phyloP scores from a whole-genome alignment of 1,139 yeast species.

The Eremothecium coryli region DNA sequence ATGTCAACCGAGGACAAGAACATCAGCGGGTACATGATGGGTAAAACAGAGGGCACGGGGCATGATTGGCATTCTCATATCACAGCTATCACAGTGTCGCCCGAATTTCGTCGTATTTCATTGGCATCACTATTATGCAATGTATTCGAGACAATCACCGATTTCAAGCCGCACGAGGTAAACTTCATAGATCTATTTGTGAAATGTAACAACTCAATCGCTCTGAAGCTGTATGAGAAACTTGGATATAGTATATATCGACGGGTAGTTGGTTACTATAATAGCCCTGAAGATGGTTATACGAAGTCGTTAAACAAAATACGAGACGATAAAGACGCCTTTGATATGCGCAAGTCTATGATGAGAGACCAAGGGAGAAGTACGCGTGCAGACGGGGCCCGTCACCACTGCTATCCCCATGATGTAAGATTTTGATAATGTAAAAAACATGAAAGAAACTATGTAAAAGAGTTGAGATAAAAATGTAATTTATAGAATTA shows the following conservation, averaged over 20 bases:
- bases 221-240: conserved; percentile 72
- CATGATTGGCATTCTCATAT: conserved; percentile 95
- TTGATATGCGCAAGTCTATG: conserved; percentile 63
- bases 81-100: conserved; percentile 88
- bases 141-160: conserved; percentile 64
- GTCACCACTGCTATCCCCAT: conserved; percentile 50
- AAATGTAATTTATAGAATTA: not conserved
- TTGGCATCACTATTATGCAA: conserved; percentile 68
- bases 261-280: conserved; percentile 84
- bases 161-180: conserved; percentile 59
- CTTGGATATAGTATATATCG: conserved; percentile 79
- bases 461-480: no score
- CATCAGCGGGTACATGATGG: conserved; percentile 79
- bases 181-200: conserved; percentile 87
- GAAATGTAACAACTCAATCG: conserved; percentile 71
- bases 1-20: conserved; percentile 17
- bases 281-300: conserved; percentile 30
- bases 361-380: conserved; percentile 37
- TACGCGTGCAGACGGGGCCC: conserved; percentile 49
- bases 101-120: conserved; percentile 75
- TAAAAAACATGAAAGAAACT: no score
- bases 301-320: conserved; percentile 36
- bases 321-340: conserved; percentile 75
- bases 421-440: conserved; percentile 38
- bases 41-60: conserved; percentile 83